phyloP scores from a whole-genome alignment of 1,139 yeast species.

The Candida buenavistaensis region DNA sequence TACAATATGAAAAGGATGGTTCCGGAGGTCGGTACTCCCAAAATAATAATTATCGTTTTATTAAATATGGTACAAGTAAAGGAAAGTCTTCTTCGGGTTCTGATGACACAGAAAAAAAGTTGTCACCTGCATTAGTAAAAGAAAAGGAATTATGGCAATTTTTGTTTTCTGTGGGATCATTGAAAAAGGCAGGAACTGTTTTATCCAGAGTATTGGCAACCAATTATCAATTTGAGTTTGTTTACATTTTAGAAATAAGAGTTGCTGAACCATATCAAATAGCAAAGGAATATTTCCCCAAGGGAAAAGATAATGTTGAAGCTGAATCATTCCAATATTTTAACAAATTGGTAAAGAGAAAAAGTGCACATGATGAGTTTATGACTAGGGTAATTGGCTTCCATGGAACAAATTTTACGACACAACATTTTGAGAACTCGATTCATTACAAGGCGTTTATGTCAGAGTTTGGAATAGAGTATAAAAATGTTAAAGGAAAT shows the following conservation, averaged over 20 bases:
- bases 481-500: constrained; percentile 25
- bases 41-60: constrained; percentile 44
- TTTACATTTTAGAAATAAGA: constrained; percentile 58
- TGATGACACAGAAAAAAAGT: constrained; percentile 1
- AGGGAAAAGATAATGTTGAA: constrained; percentile 36
- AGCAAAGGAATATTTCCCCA: constrained; percentile 41
- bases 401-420: constrained; percentile 31
- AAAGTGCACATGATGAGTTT: constrained; percentile 23
- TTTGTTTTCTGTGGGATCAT: constrained; percentile 39
- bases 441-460: constrained; percentile 51
- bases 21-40: constrained; percentile 59
- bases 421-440: constrained; percentile 39
- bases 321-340: constrained; percentile 44
- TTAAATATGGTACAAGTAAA: constrained; percentile 19
- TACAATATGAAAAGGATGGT: constrained; percentile 59
- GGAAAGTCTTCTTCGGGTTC: not conserved
- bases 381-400: constrained; percentile 53
- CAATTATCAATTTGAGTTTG: constrained; percentile 45
- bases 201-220: constrained; percentile 43
- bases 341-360: constrained; percentile 30
- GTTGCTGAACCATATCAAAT: constrained; percentile 47
- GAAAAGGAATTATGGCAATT: constrained; percentile 35
- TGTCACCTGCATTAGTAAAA: constrained; percentile 16
- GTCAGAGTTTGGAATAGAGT: constrained; percentile 57
- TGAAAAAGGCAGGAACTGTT: constrained; percentile 42